These are phyloP conservation scores for Zygosaccharomyces siamensis DNA, from an alignment of 805 yeast genomes.

Conservation along the genomic window DNA sequence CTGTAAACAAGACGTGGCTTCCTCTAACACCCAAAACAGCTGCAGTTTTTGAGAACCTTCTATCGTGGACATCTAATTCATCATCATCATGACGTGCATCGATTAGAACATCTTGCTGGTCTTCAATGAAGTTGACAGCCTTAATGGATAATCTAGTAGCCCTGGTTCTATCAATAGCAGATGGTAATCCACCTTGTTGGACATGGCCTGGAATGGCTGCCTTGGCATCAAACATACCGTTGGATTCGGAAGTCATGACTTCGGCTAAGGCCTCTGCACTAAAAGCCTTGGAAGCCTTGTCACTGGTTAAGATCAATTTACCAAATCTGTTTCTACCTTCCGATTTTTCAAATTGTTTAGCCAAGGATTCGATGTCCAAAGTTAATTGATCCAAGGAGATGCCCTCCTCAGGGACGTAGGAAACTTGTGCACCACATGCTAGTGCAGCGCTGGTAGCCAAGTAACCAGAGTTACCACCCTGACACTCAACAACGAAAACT, in stretches of 20 bases:
- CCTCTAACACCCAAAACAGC: constrained; percentile 79
- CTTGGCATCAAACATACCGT: constrained; percentile 66
- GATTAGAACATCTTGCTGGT: constrained; percentile 25
- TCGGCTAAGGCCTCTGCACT: constrained; percentile 66
- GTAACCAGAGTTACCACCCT: constrained; percentile 82
- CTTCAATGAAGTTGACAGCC: constrained; percentile 65
- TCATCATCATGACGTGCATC: constrained; percentile 33
- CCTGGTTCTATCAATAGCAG: constrained; percentile 70
- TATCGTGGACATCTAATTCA: constrained; percentile 30
- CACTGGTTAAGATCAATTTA: constrained; percentile 62
- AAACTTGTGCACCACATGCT: constrained; percentile 67
- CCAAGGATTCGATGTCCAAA: constrained; percentile 58
- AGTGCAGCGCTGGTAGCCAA: constrained; percentile 66
- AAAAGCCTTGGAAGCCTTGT: constrained; percentile 66
- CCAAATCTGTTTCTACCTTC: constrained; percentile 66
- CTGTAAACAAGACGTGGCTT: constrained; percentile 67
- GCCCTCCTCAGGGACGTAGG: constrained; percentile 73
- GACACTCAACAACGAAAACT: constrained; percentile 76
- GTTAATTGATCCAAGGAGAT: constrained; percentile 56
- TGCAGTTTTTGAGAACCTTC: constrained; percentile 49
- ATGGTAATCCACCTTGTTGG: constrained; percentile 77
- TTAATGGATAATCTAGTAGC: constrained; percentile 68
- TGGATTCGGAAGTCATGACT: constrained; percentile 55
- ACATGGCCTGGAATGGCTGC: constrained; percentile 85
- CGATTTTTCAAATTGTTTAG: constrained; percentile 54